Evolutionary conservation across 2,329 filamentous ascomycete genomes (phyloP).

Genomic region (Fusarium palustre): DNA sequence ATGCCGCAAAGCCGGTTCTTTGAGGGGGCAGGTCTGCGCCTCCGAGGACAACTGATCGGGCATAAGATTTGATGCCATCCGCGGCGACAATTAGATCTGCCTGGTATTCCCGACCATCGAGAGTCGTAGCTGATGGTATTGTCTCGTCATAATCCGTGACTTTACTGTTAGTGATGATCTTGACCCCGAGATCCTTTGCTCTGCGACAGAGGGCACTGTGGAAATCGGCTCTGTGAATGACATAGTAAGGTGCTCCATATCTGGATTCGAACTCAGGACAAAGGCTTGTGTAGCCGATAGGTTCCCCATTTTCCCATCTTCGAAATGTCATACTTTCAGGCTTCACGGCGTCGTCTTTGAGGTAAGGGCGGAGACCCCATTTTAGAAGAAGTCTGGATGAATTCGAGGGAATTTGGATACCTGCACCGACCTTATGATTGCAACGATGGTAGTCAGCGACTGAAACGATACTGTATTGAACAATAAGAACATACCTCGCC

Average conservation of each 20-base stretch:
- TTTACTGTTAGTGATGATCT: neutral
- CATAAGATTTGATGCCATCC: conserved; percentile 8
- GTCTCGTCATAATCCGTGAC: neutral
- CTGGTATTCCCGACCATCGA: neutral
- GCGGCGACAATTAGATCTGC: neutral
- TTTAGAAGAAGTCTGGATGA: neutral
- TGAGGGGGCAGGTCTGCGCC: conserved; percentile 1
- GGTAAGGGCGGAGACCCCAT: conserved; percentile 4
- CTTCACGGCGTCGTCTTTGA: neutral
- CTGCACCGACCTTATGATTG: conserved; percentile 8
- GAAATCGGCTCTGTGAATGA: conserved; percentile 6
- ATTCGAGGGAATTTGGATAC: conserved; percentile 10
- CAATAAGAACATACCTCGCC: neutral
- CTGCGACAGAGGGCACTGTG: neutral
- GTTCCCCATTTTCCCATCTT: neutral
- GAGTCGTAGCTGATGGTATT: neutral
- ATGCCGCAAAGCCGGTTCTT: conserved; percentile 5
- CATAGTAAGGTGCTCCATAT: conserved; percentile 4
- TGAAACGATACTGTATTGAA: too few relatives aligned
- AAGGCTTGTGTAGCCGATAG: neutral
- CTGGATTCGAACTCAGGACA: neutral
- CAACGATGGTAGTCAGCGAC: too few relatives aligned
- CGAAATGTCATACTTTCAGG: conserved; percentile 15
- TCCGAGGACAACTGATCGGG: conserved; percentile 5
- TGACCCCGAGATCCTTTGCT: neutral